Conservation (phyloP, 805 yeast genomes). For the Torulaspora indica region DNA sequence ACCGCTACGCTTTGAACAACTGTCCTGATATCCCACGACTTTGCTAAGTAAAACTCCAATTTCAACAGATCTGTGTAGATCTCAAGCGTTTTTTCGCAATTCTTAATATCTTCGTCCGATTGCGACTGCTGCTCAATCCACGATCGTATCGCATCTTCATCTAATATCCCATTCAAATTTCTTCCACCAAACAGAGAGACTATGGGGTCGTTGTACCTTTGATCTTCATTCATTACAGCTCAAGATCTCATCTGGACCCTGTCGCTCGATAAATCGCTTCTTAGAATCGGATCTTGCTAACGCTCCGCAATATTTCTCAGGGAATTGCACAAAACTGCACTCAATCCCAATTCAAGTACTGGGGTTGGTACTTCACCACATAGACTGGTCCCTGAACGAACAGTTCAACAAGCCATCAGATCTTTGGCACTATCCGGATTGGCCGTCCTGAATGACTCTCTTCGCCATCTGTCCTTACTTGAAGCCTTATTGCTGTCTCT, state of each 20-base stretch:
- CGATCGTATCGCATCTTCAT: constrained; percentile 6
- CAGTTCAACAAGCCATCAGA: neutral
- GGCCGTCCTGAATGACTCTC: constrained; percentile 5
- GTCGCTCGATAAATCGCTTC: neutral
- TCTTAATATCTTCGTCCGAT: constrained; percentile 14
- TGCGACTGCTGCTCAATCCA: constrained; percentile 10
- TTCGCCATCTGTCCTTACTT: neutral
- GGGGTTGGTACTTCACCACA: too few relatives aligned
- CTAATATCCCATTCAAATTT: constrained; percentile 3
- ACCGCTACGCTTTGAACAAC: constrained; percentile 29
- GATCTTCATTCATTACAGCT: constrained; percentile 7
- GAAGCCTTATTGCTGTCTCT: neutral
- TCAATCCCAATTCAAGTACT: too few relatives aligned
- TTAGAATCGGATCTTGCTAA: neutral
- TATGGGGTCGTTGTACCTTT: constrained; percentile 12
- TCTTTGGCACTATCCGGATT: constrained; percentile 7
- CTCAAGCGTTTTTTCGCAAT: constrained; percentile 29
- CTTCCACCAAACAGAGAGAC: constrained; percentile 11
- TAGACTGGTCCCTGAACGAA: too few relatives aligned
- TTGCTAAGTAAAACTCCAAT: constrained; percentile 25
- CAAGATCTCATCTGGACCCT: constrained; percentile 3
- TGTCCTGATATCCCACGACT: constrained; percentile 36
- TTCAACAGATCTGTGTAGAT: constrained; percentile 29
- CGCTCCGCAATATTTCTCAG: neutral
- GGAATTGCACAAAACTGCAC: too few relatives aligned